phyloP scores from a whole-genome alignment of 2,329 filamentous ascomycete genomes.

The Huntiella savannae region DNA sequence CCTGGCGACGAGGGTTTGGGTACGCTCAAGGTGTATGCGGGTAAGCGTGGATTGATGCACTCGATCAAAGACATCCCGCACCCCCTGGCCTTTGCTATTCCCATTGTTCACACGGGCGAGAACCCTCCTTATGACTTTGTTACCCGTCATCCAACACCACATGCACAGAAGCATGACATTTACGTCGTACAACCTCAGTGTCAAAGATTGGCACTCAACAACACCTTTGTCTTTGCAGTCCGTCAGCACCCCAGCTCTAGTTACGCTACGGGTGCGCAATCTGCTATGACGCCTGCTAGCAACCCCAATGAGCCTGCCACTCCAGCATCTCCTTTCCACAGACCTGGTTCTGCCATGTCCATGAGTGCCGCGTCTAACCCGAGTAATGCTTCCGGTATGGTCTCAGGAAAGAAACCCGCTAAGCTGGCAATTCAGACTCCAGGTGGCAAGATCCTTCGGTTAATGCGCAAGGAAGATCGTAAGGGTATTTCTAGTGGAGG shows the following conservation, averaged over 20 bases:
- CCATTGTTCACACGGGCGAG: slow-evolving; percentile 73
- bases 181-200: slow-evolving; percentile 96
- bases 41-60: slow-evolving; percentile 90
- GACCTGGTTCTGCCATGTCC: slow-evolving; percentile 45
- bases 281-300: slow-evolving; percentile 25
- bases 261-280: slow-evolving; percentile 14
- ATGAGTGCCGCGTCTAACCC: slow-evolving; percentile 41
- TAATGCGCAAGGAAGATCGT: slow-evolving; percentile 63
- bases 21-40: slow-evolving; percentile 77
- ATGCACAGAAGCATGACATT: slow-evolving; percentile 91
- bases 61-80: slow-evolving; percentile 93
- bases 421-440: slow-evolving; percentile 92
- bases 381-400: slow-evolving; percentile 32
- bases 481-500: slow-evolving; percentile 29
- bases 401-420: slow-evolving; percentile 60
- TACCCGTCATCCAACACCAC: slow-evolving; percentile 81
- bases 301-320: slow-evolving; percentile 33
- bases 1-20: slow-evolving; percentile 84
- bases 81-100: slow-evolving; percentile 72
- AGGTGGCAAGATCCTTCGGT: slow-evolving; percentile 76
- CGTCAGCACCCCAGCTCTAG: slow-evolving; percentile 65
- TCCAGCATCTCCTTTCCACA: slow-evolving; percentile 32
- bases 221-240: slow-evolving; percentile 93
- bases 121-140: slow-evolving; percentile 93
- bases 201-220: slow-evolving; percentile 70